Evolutionary conservation across 352 stramenopile species (phyloP), one percentile per base, ranked within the genome.

Genomic region (Globisporangium rhizosaccharum): DNA sequence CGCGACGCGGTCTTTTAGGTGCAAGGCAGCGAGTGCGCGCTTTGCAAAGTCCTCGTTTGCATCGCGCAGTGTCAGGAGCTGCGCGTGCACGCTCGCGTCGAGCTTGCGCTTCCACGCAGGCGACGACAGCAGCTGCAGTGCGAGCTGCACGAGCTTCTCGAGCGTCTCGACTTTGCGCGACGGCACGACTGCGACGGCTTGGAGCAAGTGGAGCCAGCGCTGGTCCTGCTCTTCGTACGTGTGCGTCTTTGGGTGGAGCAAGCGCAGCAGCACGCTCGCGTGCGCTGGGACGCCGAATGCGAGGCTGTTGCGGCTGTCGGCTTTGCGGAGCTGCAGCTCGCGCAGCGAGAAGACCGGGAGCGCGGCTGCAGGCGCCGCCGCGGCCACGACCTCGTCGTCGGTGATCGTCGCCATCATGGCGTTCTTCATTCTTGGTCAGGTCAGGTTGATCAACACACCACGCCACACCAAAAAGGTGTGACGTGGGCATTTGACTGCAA

Each of bases 201-300:
- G 76, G 47, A 93, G 69, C 63, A 89, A 58, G 28, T 89, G 80
- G 42, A 93, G 71, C 72, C 84, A 91, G 15, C 78, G 80, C 20
- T 70, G 53, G 56, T 91, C 84, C 12, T 74, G 75, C 63, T 87
- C 66, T 51, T 78, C 76, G 65, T 89, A 90, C 11, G 65, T 55
- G 66, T 87, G 76, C 48, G 56, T 57, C 7, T 59, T 62, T 20
- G 81, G 80, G 11, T 51, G 56, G 12, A 80, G 53, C 23, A 93
- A 58, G 45, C 73, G 73, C 37, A 91, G 69, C 53, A 93, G 63
- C 30, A 87, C 36, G 42, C 79, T 88, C 26, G 82, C 87, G 49
- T 56, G 65, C 25, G 62, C 41, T 11, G 76, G 76, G 0, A 88
- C 59, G 5, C 63, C 72, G 66, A 88, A 88, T 10, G 77, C 44